Conservation (phyloP, 331 rosid genomes). For the Dryas integrifolia region DNA sequence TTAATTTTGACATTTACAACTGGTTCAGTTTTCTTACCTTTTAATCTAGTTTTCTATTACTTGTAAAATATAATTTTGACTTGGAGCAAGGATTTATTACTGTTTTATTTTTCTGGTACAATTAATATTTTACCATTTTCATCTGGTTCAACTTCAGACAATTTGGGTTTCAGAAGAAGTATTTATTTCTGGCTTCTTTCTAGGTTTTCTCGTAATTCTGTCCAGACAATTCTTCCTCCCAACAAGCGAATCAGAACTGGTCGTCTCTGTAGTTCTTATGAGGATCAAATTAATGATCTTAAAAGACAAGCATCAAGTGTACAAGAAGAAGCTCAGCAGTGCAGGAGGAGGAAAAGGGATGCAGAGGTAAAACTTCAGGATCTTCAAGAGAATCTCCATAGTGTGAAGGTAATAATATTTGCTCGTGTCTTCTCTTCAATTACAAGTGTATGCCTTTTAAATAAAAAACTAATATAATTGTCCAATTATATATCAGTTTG, state of each 20-base stretch:
- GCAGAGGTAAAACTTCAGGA: constrained; percentile 56
- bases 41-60: neutral
- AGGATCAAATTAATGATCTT: constrained; percentile 48
- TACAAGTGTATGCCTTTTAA: neutral
- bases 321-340: constrained; percentile 39
- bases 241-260: constrained; percentile 41
- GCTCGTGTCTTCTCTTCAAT: neutral
- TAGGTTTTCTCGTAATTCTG: constrained; percentile 82
- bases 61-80: neutral
- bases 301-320: constrained; percentile 36
- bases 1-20: constrained; percentile 1
- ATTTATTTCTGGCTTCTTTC: constrained; percentile 23
- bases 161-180: neutral
- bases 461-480: neutral
- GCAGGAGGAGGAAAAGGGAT: constrained; percentile 51
- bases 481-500: neutral
- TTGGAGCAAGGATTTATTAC: neutral
- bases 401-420: constrained; percentile 53
- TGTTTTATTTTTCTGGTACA: neutral
- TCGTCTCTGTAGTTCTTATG: constrained; percentile 70
- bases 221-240: constrained; percentile 72
- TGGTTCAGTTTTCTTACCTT: neutral
- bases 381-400: constrained; percentile 37
- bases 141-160: neutral
- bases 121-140: neutral